Percentiles rank a stretch among this genome's conserved stretches.
phyloP scores from a whole-genome alignment of 331 rosid genomes.

The Pyracantha coccinea region DNA sequence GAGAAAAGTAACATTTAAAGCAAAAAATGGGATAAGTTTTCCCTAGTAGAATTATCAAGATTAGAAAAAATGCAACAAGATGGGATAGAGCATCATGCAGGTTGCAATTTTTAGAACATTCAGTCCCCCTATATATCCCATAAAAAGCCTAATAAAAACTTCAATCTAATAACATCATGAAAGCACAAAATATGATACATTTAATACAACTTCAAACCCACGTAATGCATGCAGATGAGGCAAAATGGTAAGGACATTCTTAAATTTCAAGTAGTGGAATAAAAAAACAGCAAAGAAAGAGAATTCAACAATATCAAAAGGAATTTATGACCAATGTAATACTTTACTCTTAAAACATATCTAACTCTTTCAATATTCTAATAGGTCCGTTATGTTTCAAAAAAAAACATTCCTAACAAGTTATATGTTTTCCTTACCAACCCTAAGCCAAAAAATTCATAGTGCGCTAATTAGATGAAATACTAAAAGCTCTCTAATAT shows the following conservation, averaged over 20 bases:
- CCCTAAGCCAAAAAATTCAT: neutral
- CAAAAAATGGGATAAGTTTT: neutral
- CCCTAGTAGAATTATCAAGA: conserved; percentile 2
- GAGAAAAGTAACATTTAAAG: conserved; percentile 19
- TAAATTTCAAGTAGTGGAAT: neutral
- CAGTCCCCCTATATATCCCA: neutral
- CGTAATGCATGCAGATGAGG: neutral
- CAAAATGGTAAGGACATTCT: neutral
- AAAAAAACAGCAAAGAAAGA: neutral
- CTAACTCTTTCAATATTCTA: neutral
- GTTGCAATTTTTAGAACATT: neutral
- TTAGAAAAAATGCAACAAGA: neutral
- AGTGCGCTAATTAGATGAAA: neutral
- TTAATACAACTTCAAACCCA: neutral
- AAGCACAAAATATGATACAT: neutral
- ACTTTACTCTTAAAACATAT: neutral
- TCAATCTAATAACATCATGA: neutral
- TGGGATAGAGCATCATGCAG: neutral
- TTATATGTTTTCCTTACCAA: neutral
- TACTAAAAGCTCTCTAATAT: neutral
- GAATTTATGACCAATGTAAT: neutral
- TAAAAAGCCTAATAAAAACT: neutral
- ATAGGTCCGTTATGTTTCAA: neutral
- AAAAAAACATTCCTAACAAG: neutral
- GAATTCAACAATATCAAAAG: neutral